phyloP scores from a whole-genome alignment of 257 asterid genomes.

The Solanum ahanhuiri region DNA sequence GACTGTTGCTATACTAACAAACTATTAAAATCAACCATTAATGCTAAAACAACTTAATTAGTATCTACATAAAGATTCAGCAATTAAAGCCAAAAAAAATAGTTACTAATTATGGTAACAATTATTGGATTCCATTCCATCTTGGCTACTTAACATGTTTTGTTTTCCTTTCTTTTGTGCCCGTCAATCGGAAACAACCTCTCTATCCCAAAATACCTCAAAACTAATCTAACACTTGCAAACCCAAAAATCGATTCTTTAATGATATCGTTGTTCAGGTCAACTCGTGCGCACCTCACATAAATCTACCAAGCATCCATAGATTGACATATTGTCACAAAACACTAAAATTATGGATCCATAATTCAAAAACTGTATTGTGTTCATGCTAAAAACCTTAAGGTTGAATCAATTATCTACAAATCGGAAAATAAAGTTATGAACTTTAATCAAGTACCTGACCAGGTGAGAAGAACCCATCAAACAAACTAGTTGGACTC shows the following conservation, averaged over 20 bases:
- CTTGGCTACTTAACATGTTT: not conserved
- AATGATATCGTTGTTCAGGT: not conserved
- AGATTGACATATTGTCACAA: not conserved
- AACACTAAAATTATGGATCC: not conserved
- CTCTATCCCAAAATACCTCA: not conserved
- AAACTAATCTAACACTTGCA: not conserved
- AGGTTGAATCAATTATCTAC: not conserved
- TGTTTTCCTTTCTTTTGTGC: not conserved
- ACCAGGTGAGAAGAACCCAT: slow-evolving; percentile 35
- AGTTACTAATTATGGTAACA: not conserved
- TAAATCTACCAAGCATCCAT: too few species aligned
- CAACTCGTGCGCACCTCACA: not conserved
- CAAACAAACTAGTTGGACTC: slow-evolving; percentile 65
- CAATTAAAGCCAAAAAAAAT: not conserved
- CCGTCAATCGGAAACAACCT: not conserved
- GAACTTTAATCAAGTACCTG: slow-evolving; percentile 32
- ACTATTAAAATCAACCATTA: not conserved
- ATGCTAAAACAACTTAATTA: not conserved
- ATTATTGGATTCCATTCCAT: not conserved
- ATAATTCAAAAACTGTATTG: not conserved
- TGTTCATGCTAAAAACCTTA: not conserved
- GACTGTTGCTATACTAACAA: not conserved
- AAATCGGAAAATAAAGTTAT: not conserved
- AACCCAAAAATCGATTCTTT: not conserved
- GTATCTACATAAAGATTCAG: not conserved